Base-by-base conservation (phyloP, 148 eudicot genomes). In the Chenopodium berlandieri region DNA sequence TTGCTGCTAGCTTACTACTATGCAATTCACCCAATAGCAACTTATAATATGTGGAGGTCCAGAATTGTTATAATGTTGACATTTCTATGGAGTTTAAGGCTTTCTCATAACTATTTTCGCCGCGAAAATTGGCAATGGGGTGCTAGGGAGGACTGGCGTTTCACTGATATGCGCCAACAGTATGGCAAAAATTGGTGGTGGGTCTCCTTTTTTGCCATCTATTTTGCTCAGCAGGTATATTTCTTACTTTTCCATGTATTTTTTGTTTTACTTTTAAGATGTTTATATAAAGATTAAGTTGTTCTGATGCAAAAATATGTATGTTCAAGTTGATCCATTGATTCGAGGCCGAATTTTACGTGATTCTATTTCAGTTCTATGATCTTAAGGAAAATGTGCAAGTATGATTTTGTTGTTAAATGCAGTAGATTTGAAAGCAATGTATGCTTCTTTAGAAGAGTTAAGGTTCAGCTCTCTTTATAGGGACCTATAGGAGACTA, bases 91-190 rank as follows among this genome's bases (percentile, higher is more conserved):
- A 84, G 90, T 82, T 30, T 90, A 34, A 90, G 99, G 87, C 90
- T 95, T 62, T 83, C 86, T 0, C 99, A 95, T 84, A 93, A 89
- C 86, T 95, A 95, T 86, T 95, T 93, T 77, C 94, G 99, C 65
- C 90, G 97, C 0, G 99, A 95, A 82, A 87, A 80, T 44, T 95
- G 99, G 99, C 94, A 95, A 48, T 91, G 90, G 92, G 99, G 99
- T 46, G 93, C 93, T n/a, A 88, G 91, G 70, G 97, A 95, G 75
- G 99, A 95, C 77, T 95, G 99, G 99, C 90, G 99, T 52, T 95
- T 93, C 75, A 83, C 86, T 27, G 92, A 92, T 80, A 89, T 95
- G 97, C 77, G 88, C 16, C 78, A 1, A 11, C 92, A 91, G 79
- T 92, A 93, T 40, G 97, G 99, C 31, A 78, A 83, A 9, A 81